Evolutionary conservation across 495 filamentous ascomycete species (phyloP).

Genomic region (Elasticomyces elasticus): DNA sequence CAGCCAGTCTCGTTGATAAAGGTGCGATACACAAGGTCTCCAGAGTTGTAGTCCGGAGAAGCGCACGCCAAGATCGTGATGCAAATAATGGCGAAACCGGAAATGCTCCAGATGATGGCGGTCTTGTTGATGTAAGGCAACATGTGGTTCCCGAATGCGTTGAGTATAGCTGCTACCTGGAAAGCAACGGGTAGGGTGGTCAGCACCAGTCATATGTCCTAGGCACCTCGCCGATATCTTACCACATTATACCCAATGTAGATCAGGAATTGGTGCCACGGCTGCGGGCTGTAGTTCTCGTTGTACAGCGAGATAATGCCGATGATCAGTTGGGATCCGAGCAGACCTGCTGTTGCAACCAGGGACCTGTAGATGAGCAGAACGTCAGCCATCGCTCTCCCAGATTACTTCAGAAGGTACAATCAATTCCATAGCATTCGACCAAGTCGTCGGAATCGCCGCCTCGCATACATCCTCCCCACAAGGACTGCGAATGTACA

Average conservation of each 20-base stretch:
- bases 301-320: conserved; percentile 38
- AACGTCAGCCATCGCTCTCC: not conserved
- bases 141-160: conserved; percentile 52
- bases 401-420: no score
- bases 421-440: no score
- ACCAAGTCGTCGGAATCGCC: no score
- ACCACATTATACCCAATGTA: conserved; percentile 56
- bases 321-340: conserved; percentile 38
- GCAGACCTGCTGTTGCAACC: conserved; percentile 30
- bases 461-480: no score
- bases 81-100: conserved; percentile 57
- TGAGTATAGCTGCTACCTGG: conserved; percentile 52
- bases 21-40: conserved; percentile 42
- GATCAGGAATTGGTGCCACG: conserved; percentile 68
- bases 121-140: conserved; percentile 57
- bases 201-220: no score
- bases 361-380: not conserved
- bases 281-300: conserved; percentile 40
- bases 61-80: conserved; percentile 56
- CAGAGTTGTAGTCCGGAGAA: conserved; percentile 51
- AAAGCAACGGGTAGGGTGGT: no score
- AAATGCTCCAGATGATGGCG: conserved; percentile 56
- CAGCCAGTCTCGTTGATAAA: conserved; percentile 44
- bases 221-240: no score
- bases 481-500: no score